Evolutionary conservation across 345 rosid genomes (phyloP).

Genomic region (Populus alba): DNA sequence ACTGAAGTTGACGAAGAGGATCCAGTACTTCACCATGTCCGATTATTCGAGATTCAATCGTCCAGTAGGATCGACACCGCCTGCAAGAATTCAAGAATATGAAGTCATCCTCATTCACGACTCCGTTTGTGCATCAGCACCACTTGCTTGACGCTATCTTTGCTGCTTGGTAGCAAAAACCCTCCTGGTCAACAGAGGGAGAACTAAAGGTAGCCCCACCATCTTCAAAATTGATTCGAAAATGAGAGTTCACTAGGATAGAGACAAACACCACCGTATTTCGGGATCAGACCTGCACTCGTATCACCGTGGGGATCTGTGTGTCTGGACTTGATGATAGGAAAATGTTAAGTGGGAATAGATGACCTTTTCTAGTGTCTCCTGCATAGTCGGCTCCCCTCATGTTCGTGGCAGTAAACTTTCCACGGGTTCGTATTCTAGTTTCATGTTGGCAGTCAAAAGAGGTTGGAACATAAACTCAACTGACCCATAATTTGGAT

Average conservation of each 20-base stretch:
- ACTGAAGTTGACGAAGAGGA: neutral
- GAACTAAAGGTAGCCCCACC: constrained; percentile 7
- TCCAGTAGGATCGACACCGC: constrained; percentile 7
- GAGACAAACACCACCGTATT: constrained; percentile 15
- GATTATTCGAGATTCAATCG: constrained; percentile 8
- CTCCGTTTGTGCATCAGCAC: constrained; percentile 1
- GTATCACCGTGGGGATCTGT: constrained; percentile 9
- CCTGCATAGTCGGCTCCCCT: constrained; percentile 18
- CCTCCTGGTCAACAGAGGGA: constrained; percentile 8
- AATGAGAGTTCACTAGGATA: neutral
- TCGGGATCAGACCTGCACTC: constrained; percentile 14
- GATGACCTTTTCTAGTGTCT: constrained; percentile 20
- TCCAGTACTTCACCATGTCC: neutral
- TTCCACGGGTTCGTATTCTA: constrained; percentile 20
- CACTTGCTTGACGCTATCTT: constrained; percentile 24
- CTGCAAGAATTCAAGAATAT: constrained; percentile 12
- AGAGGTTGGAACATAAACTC: constrained; percentile 15
- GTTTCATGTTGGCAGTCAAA: constrained; percentile 31
- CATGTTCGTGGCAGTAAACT: constrained; percentile 25
- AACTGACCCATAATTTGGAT: constrained; percentile 16
- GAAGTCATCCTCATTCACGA: neutral
- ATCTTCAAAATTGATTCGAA: constrained; percentile 3
- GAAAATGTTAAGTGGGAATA: constrained; percentile 26
- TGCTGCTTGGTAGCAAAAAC: constrained; percentile 13
- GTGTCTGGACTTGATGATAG: constrained; percentile 17